Conservation (phyloP, 2,329 filamentous ascomycete genomes). For the Colletotrichum lini region DNA sequence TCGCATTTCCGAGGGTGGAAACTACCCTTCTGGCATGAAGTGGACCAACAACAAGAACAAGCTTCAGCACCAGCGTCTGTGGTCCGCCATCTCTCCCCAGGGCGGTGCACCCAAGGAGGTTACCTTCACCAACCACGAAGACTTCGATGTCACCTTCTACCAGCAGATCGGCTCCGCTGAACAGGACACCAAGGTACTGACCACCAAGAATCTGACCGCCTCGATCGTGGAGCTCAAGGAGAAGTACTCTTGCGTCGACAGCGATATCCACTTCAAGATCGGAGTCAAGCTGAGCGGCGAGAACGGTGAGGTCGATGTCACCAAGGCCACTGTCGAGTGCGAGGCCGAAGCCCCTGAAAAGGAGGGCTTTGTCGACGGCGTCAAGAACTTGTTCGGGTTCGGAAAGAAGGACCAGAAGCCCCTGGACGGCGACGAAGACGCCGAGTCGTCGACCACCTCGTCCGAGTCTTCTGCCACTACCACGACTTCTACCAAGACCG, state of each 20-base stretch:
- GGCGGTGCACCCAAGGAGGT: constrained; percentile 86
- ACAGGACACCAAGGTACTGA: constrained; percentile 74
- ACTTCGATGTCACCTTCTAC: constrained; percentile 85
- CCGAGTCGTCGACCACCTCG: constrained; percentile 51
- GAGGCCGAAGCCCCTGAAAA: constrained; percentile 82
- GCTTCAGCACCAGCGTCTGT: constrained; percentile 84
- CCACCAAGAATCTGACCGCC: constrained; percentile 88
- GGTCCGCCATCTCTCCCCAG: constrained; percentile 81
- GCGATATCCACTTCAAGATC: constrained; percentile 86
- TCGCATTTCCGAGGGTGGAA: constrained; percentile 80
- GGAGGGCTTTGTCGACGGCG: constrained; percentile 88
- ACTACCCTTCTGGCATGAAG: constrained; percentile 81
- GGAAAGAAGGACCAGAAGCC: constrained; percentile 89
- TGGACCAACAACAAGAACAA: constrained; percentile 80
- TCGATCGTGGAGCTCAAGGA: constrained; percentile 85
- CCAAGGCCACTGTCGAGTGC: constrained; percentile 85
- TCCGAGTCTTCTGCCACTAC: constrained; percentile 64
- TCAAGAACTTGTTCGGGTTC: constrained; percentile 97
- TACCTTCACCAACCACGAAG: constrained; percentile 84
- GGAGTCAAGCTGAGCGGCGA: constrained; percentile 79
- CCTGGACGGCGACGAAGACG: constrained; percentile 71
- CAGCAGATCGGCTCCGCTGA: constrained; percentile 76
- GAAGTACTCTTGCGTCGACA: constrained; percentile 81
- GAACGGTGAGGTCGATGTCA: constrained; percentile 85
- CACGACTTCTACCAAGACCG: constrained; percentile 44